Percentiles rank a stretch among this genome's conserved stretches.
Evolutionary conservation across 306 rosid genomes (phyloP).

Genomic region (Herpetospermum pedunculosum): DNA sequence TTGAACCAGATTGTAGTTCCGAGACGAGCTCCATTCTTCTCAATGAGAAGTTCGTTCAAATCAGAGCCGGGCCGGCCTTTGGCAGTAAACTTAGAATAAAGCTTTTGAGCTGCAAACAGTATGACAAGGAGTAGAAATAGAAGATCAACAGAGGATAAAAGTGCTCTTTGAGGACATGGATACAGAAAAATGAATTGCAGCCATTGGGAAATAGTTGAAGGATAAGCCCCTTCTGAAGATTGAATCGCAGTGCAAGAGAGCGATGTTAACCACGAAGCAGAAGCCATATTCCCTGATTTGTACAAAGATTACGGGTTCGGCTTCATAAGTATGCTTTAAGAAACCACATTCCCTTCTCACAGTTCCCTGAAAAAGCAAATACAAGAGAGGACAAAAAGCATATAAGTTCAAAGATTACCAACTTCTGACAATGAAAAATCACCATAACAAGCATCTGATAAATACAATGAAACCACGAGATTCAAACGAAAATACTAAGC

Average conservation of each 20-base stretch:
- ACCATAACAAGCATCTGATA: neutral
- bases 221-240: constrained; percentile 22
- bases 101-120: constrained; percentile 36
- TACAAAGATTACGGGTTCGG: neutral
- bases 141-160: constrained; percentile 35
- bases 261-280: constrained; percentile 41
- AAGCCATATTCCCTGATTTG: constrained; percentile 24
- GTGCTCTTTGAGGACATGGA: constrained; percentile 83
- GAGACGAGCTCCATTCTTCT: constrained; percentile 9
- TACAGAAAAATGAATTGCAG: constrained; percentile 59
- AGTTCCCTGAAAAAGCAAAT: neutral
- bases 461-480: neutral
- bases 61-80: constrained; percentile 19
- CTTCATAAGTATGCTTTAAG: neutral
- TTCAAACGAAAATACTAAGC: neutral
- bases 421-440: neutral
- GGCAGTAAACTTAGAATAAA: constrained; percentile 35
- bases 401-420: neutral
- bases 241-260: constrained; percentile 34
- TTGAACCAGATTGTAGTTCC: constrained; percentile 48
- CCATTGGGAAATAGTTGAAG: constrained; percentile 36
- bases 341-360: neutral
- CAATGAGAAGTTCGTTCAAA: constrained; percentile 41
- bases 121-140: constrained; percentile 40
- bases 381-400: neutral